These are phyloP conservation scores for Cyberlindnera maclurae DNA, from an alignment of 805 yeast genomes.

Conservation along the genomic window DNA sequence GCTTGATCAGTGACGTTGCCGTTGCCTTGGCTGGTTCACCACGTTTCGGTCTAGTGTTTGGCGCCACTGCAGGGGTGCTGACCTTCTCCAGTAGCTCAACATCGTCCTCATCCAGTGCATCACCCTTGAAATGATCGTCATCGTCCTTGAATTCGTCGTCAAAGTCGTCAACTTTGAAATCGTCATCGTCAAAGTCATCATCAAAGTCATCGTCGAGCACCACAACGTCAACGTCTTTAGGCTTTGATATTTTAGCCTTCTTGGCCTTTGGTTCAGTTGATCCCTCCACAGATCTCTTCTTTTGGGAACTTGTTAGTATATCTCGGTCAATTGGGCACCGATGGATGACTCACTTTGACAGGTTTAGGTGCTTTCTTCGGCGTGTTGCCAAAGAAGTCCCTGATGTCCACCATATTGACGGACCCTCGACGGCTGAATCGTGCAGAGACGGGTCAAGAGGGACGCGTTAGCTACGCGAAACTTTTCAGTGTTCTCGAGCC, in stretches of 20 bases:
- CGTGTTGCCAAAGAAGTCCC: slow-evolving; percentile 31
- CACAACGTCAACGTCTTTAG: slow-evolving; percentile 6
- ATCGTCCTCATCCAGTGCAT: slow-evolving; percentile 15
- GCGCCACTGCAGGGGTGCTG: slow-evolving; percentile 4
- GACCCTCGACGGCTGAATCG: too few species aligned
- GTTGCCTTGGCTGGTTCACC: neutral
- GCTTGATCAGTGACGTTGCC: slow-evolving; percentile 3
- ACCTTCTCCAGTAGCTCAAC: slow-evolving; percentile 9
- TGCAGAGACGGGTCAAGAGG: too few species aligned
- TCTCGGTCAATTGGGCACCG: neutral
- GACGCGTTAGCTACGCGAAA: neutral
- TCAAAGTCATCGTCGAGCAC: slow-evolving; percentile 3
- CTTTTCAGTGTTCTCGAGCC: neutral
- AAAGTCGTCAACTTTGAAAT: slow-evolving; percentile 5
- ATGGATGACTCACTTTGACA: neutral
- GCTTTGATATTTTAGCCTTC: slow-evolving; percentile 5
- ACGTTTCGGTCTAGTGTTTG: neutral
- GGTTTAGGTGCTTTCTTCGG: slow-evolving; percentile 1
- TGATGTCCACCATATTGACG: slow-evolving; percentile 33
- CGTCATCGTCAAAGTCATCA: slow-evolving; percentile 19
- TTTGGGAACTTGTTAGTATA: neutral
- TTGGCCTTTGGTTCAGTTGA: slow-evolving; percentile 7
- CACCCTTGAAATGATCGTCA: slow-evolving; percentile 9
- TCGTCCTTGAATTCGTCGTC: slow-evolving; percentile 9
- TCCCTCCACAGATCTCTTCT: neutral